Conservation (phyloP, 163 green algal species). For the Coccomyxa subellipsoidea region DNA sequence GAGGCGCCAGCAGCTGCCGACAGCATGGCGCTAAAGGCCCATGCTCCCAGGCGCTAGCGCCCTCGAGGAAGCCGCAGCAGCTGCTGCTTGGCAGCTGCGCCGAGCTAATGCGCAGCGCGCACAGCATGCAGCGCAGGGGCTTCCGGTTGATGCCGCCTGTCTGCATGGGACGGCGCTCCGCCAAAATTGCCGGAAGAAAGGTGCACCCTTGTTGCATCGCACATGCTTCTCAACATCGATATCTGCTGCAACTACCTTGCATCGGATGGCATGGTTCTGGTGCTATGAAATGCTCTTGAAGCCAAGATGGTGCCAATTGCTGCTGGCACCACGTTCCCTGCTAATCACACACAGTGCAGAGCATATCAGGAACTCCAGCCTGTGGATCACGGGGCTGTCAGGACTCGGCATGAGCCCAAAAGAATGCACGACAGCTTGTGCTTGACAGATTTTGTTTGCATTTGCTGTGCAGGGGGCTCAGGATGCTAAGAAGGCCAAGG, state of each 20-base stretch:
- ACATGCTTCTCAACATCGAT: not conserved
- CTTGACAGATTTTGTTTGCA: not conserved
- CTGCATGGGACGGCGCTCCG: not conserved
- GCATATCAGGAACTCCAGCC: no score
- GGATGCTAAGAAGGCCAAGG: constrained; percentile 9
- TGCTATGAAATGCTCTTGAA: no score
- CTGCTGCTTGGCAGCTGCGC: not conserved
- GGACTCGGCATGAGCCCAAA: no score
- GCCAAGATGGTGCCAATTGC: no score
- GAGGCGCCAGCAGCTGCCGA: not conserved
- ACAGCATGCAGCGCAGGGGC: not conserved
- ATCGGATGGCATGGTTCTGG: no score
- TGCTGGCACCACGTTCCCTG: no score
- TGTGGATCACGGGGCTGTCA: no score
- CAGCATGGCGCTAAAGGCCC: not conserved
- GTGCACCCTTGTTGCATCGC: not conserved
- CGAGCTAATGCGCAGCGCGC: not conserved
- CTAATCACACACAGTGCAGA: no score
- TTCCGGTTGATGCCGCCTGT: constrained; percentile 3
- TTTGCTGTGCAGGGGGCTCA: not conserved
- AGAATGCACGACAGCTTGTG: no score
- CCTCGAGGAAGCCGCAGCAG: no score
- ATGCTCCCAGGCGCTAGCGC: not conserved
- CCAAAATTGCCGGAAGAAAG: constrained; percentile 7
- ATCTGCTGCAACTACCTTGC: not conserved